Conservation (phyloP, 1,284 basidiomycete species). For the Leccinum discolor region DNA sequence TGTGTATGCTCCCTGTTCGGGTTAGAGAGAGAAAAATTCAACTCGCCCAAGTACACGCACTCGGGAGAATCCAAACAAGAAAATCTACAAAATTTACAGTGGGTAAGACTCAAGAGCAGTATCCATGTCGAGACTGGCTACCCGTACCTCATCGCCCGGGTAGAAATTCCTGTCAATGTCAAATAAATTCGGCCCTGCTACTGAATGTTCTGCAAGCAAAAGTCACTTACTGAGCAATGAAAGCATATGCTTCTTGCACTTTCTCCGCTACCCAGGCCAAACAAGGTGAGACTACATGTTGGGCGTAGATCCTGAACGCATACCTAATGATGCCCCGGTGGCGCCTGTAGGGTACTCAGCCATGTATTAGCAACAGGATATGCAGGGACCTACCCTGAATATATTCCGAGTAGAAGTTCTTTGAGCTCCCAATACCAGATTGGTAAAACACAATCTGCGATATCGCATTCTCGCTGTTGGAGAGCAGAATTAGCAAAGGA, state of each 20-base stretch:
- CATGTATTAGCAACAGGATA: not conserved
- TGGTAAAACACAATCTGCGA: constrained; percentile 74
- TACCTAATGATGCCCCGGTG: constrained; percentile 61
- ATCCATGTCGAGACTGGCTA: not conserved
- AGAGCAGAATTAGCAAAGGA: not conserved
- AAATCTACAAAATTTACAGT: constrained; percentile 43
- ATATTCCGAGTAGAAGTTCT: constrained; percentile 56
- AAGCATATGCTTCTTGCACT: constrained; percentile 73
- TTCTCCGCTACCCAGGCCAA: constrained; percentile 49
- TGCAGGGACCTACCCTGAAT: constrained; percentile 41
- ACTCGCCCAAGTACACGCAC: constrained; percentile 34
- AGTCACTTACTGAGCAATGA: constrained; percentile 67
- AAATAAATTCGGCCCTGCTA: not conserved
- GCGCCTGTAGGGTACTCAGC: constrained; percentile 41
- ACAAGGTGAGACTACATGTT: constrained; percentile 6
- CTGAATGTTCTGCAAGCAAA: not conserved
- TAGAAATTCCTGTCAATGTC: constrained; percentile 53
- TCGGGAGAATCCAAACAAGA: constrained; percentile 74
- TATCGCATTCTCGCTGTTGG: constrained; percentile 42
- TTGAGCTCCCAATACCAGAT: constrained; percentile 64
- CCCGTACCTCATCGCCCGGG: constrained; percentile 65
- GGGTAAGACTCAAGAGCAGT: constrained; percentile 1
- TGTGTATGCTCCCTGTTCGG: constrained; percentile 62
- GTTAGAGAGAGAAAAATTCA: not conserved
- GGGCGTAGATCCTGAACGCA: not conserved